These are phyloP conservation scores for Talaromyces proteolyticus DNA, from an alignment of 495 filamentous ascomycete genomes.

Conservation along the genomic window DNA sequence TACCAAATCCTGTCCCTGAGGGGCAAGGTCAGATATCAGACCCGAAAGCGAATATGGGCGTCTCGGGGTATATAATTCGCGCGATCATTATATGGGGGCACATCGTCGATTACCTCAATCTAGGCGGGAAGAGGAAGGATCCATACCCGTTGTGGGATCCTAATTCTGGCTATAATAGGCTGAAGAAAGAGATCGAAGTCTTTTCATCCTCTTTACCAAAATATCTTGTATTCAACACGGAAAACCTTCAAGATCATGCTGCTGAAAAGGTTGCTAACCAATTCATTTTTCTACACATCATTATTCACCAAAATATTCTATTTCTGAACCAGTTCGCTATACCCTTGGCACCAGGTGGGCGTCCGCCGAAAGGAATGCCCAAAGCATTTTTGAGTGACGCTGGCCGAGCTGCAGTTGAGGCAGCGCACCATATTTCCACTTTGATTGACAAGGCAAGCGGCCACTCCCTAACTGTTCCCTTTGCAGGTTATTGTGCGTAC, in stretches of 20 bases:
- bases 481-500: constrained; percentile 92
- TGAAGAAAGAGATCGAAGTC: constrained; percentile 65
- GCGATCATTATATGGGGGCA: constrained; percentile 84
- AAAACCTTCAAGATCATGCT: constrained; percentile 81
- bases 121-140: constrained; percentile 82
- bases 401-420: constrained; percentile 69
- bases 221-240: constrained; percentile 61
- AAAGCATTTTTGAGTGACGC: constrained; percentile 73
- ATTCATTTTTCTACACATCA: constrained; percentile 90
- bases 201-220: constrained; percentile 67
- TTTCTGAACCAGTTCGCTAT: constrained; percentile 89
- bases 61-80: constrained; percentile 86
- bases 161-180: constrained; percentile 64
- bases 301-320: constrained; percentile 80
- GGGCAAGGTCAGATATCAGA: constrained; percentile 60
- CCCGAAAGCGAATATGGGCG: constrained; percentile 83
- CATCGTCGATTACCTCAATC: constrained; percentile 83
- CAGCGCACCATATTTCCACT: constrained; percentile 84
- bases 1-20: constrained; percentile 57
- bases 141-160: constrained; percentile 72
- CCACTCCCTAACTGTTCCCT: constrained; percentile 80
- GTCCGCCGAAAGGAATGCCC: constrained; percentile 69
- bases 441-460: constrained; percentile 75
- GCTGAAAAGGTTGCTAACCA: constrained; percentile 83
- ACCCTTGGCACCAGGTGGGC: constrained; percentile 59